A percentile compares a stretch with the other conserved stretches of the same genome.
Evolutionary conservation across 148 eudicot genomes (phyloP).

Genomic region (Beta vulgaris): DNA sequence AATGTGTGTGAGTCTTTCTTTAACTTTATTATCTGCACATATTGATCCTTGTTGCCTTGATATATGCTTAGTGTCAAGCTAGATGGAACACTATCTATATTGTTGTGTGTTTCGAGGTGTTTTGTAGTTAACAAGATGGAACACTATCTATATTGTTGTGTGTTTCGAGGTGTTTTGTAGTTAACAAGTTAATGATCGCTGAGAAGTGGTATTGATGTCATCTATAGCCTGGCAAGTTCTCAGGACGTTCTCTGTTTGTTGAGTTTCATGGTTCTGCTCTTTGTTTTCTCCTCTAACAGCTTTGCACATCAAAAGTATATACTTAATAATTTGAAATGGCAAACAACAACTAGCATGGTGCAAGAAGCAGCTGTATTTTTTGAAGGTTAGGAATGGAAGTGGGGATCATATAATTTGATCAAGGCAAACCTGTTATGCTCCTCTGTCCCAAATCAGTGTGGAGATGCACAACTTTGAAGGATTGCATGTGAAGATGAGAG

Average conservation of each 20-base stretch:
- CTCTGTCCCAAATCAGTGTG: too few species aligned
- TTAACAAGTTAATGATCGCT: background rate
- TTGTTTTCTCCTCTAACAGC: background rate
- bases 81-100: background rate
- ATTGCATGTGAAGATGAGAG: too few species aligned
- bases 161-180: background rate
- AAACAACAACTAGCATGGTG: background rate
- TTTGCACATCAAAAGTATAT: background rate
- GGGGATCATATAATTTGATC: background rate
- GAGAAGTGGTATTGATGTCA: background rate
- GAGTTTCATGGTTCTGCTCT: background rate
- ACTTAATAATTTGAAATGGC: background rate
- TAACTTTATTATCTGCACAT: background rate
- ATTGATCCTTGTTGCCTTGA: background rate
- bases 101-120: background rate
- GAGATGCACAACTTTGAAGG: too few species aligned
- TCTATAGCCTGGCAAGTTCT: background rate
- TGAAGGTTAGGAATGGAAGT: background rate
- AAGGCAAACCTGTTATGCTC: background rate
- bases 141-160: background rate
- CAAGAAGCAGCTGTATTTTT: background rate
- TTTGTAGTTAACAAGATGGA: background rate
- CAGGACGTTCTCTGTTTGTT: background rate
- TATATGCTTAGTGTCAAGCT: conserved; percentile 1
- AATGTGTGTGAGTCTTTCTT: conserved; percentile 71